Base-by-base conservation (phyloP, 768 basidiomycete genomes). In the Agaricus blazei region DNA sequence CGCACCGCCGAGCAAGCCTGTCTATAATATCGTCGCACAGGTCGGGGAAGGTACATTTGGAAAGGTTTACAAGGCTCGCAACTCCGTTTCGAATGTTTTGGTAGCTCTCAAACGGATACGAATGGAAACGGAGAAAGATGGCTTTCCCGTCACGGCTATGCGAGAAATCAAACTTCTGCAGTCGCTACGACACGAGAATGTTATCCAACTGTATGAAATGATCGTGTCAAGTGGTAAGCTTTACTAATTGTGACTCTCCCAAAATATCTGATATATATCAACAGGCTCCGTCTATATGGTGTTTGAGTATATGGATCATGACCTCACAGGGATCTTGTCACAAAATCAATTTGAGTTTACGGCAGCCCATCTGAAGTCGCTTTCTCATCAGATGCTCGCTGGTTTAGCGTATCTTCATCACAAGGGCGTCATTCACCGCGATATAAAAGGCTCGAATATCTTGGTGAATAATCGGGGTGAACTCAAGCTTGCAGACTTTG, bases 1-100 rank as follows among this genome's bases (percentile, higher is more conserved):
- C 27, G 34, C 52, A 28, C 56, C 62, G 14, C 62, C 70, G 24
- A 67, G 63, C 8, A 71, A 69, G 40, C 88, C 92, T 56, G 67
- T 93, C 19, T 99, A 97, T 69, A 81, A 84, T 49, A 90, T 94
- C 58, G 77, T 98, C 26, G 88, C 83, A 47, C 95, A 98, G 64
- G 97, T 99, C 43, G 97, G 97, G 9, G 96, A 98, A 69, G 97
- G 97, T 2, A 99, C 97, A 2, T 99, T 98, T 66, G 96, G 96
- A 24, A 96, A 98, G 68, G 96, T 99, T 1, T 81, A 97, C 75
- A 99, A 99, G 70, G 96, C 96, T 3, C 81, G 84, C 57, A 94
- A 96, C 61, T 84, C 80, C 9, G 75, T 86, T 47, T 87, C 83
- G n/a, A 87, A 84, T 37, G 67, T 78, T 11, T 75, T 87, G 58